Base-by-base conservation (phyloP, 345 rosid genomes). In the Limnanthes douglasii region DNA sequence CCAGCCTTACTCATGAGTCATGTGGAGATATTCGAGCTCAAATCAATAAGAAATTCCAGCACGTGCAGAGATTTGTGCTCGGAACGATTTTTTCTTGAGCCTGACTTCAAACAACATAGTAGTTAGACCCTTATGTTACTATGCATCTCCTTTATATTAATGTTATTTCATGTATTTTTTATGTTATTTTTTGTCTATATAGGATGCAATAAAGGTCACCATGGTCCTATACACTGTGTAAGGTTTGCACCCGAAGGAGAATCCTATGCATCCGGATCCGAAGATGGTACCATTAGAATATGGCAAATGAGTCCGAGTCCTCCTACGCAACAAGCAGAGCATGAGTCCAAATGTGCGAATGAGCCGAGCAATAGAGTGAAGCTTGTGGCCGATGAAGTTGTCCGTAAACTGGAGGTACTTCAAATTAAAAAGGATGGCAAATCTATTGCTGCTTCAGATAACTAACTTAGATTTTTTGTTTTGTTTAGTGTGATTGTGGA, bases 131-230 rank as follows among this genome's bases (percentile, higher is more conserved):
- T n/a, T n/a, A n/a, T n/a, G n/a, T n/a, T n/a, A n/a, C n/a, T n/a
- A n/a, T n/a, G n/a, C n/a, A n/a, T n/a, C n/a, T n/a, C n/a, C n/a
- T n/a, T n/a, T n/a, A n/a, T n/a, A n/a, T n/a, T n/a, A n/a, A n/a
- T n/a, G n/a, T n/a, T n/a, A n/a, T n/a, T n/a, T n/a, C n/a, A n/a
- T n/a, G n/a, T n/a, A n/a, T 28, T 36, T 31, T 25, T 43, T 45
- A 56, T 12, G 5, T 21, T 43, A 0, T 11, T 15, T 34, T 42
- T 35, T 43, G 21, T 48, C 48, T 19, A 13, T 48, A 43, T 45
- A 90, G 96, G 78, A 36, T 92, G 96, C 77, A 85, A 92, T 58
- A 92, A 92, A 61, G 99, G 99, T 41, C 99, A 92, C 54, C 99
- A 85, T 12, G 99, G 99, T 56, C 96, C 96, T 8, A 81, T 92